Conservation (phyloP, 768 basidiomycete genomes). For the Rhodotorula graminis region DNA sequence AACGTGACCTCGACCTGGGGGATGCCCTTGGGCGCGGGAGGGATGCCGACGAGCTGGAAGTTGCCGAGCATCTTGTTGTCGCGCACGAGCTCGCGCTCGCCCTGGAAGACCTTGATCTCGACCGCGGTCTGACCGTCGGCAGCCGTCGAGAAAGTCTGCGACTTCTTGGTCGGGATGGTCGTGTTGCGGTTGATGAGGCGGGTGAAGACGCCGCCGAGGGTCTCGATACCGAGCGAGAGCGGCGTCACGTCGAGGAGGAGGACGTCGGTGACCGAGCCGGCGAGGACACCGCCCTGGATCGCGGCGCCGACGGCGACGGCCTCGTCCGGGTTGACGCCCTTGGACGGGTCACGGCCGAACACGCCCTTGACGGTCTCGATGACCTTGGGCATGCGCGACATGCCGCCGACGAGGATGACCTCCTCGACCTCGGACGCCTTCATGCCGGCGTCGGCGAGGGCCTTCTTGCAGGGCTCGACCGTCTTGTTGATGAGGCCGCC, state of each 20-base stretch:
- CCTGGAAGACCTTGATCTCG: conserved; percentile 99
- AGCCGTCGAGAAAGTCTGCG: conserved; percentile 96
- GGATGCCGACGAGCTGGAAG: conserved; percentile 98
- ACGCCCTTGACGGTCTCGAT: conserved; percentile 85
- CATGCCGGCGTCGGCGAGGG: conserved; percentile 83
- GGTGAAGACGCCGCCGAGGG: conserved; percentile 99
- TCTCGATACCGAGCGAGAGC: conserved; percentile 79
- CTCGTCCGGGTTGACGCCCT: conserved; percentile 99
- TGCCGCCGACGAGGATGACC: conserved; percentile 96
- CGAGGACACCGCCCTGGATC: conserved; percentile 95
- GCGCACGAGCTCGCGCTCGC: conserved; percentile 95
- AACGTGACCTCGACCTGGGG: conserved; percentile 86
- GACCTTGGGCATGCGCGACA: conserved; percentile 96
- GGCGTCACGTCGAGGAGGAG: conserved; percentile 94
- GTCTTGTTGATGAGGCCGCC: conserved; percentile 77
- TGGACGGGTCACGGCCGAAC: conserved; percentile 94
- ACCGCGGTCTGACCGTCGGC: conserved; percentile 99
- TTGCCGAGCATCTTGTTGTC: conserved; percentile 99
- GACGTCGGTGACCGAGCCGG: conserved; percentile 86
- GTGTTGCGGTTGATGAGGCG: conserved; percentile 97
- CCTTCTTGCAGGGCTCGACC: conserved; percentile 95
- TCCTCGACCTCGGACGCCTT: conserved; percentile 91
- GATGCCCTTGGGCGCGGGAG: conserved; percentile 74
- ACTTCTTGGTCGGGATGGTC: conserved; percentile 99
- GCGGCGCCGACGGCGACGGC: conserved; percentile 97